Conservation (phyloP, 352 stramenopile genomes). For the Discostella stelligera region DNA sequence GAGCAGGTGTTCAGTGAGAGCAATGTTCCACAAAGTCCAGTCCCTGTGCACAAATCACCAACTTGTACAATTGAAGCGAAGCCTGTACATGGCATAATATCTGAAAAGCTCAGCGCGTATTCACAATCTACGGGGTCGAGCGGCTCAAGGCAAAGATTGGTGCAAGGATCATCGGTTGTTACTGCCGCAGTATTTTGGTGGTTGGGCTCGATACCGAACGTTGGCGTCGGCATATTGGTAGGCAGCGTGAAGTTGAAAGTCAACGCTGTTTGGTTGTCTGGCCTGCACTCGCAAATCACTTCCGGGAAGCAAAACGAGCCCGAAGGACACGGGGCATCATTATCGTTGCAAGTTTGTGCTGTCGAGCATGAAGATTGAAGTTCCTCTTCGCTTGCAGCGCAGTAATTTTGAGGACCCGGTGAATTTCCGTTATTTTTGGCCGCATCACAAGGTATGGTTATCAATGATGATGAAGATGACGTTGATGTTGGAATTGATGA, state of each 20-base stretch:
- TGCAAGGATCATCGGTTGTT: constrained; percentile 5
- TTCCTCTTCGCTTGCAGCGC: constrained; percentile 8
- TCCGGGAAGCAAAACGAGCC: constrained; percentile 12
- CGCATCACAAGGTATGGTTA: not conserved
- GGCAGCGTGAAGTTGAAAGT: not conserved
- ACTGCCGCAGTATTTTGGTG: not conserved
- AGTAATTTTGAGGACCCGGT: constrained; percentile 33
- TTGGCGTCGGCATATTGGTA: not conserved
- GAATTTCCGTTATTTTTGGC: not conserved
- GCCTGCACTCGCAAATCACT: constrained; percentile 1
- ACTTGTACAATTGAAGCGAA: not conserved
- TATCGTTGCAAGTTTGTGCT: constrained; percentile 15
- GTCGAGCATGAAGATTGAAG: not conserved
- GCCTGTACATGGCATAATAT: constrained; percentile 11
- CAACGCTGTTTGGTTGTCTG: not conserved
- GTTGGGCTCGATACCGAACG: not conserved
- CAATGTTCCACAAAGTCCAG: constrained; percentile 20
- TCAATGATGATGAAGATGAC: not conserved
- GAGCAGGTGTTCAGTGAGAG: constrained; percentile 28
- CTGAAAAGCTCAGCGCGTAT: constrained; percentile 9
- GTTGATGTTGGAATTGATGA: constrained; percentile 5
- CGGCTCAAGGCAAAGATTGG: constrained; percentile 20
- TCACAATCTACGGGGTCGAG: constrained; percentile 25
- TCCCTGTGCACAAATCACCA: constrained; percentile 15
- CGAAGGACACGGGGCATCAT: not conserved